Evolutionary conservation across 2,329 filamentous ascomycete species (phyloP), one percentile per base, ranked within the genome.

Genomic region (Cladosporium austrohemisphaericum): DNA sequence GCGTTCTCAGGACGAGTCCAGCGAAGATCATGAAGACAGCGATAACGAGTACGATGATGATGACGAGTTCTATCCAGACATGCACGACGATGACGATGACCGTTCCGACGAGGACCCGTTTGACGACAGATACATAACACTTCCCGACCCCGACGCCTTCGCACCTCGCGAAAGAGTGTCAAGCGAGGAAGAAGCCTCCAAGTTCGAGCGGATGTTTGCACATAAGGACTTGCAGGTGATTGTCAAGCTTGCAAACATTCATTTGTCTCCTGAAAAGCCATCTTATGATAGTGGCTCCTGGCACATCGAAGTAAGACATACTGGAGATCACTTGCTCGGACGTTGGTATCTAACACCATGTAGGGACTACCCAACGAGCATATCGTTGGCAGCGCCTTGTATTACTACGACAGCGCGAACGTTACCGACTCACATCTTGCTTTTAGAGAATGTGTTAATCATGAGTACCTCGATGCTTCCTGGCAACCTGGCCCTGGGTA

Each of bases 331-430:
- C 29, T 13, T 5, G 14, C 5, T n/a, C 11, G 14, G n/a, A n/a
- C n/a, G n/a, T n/a, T n/a, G n/a, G 9, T 8, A 3, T 20, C 16
- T 9, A 3, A 14, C 18, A 23, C 1, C 25, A 41, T 8, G 2
- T 19, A 29, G 25, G 38, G 69, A 6, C 55, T 54, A 22, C 57
- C 69, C 65, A 85, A 86, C 56, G 83, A 86, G 62, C 77, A 77
- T 54, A 84, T 87, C 29, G 76, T 75, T 55, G 80, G 80, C 0
- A 81, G 80, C 0, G 78, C 81, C 0, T 66, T 86, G 13, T 83
- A 81, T 63, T 82, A 83, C 62, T 80, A 79, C 55, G 77, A 83
- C 51, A 68, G 62, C 41, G 73, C 80, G 0, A 86, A 86, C 60
- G 76, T 85, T 40, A 76, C 76, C 0, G 69, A 76, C 1, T 73